Evolutionary conservation across 192 early-diverging fungal genomes (phyloP).

Genomic region (Martensiomyces pterosporus): DNA sequence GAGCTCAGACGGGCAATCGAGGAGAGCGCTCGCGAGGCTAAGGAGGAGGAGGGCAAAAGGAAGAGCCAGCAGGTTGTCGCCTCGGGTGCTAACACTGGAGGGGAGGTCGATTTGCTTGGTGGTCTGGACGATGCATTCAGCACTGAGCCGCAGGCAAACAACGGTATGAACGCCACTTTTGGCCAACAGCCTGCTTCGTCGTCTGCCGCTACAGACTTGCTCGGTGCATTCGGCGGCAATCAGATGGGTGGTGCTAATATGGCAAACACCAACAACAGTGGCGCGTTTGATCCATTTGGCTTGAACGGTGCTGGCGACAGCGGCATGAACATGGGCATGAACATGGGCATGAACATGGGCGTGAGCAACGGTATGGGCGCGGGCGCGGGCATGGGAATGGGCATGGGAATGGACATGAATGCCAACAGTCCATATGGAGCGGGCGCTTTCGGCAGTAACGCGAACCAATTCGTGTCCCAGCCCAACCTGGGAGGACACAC

Average conservation of each 20-base stretch:
- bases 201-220: constrained; percentile 25
- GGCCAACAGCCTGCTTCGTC: constrained; percentile 1
- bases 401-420: constrained; percentile 11
- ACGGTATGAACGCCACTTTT: neutral
- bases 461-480: constrained; percentile 33
- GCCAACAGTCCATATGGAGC: no score
- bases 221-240: constrained; percentile 18
- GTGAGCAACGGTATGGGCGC: constrained; percentile 3
- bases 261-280: constrained; percentile 1
- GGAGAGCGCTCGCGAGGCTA: constrained; percentile 73
- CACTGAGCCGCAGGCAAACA: constrained; percentile 4
- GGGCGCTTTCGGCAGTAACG: constrained; percentile 18
- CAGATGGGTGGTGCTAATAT: constrained; percentile 6
- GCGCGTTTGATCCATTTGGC: constrained; percentile 45
- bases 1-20: constrained; percentile 82
- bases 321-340: constrained; percentile 11
- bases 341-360: constrained; percentile 6
- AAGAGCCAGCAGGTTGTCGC: neutral
- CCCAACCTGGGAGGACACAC: constrained; percentile 21
- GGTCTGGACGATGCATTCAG: constrained; percentile 31
- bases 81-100: neutral
- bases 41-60: constrained; percentile 15
- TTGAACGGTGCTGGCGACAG: constrained; percentile 5
- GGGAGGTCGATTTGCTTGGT: constrained; percentile 39
- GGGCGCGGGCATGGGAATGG: neutral